phyloP scores from a whole-genome alignment of 306 rosid species.

The Acacia melanoxylon region DNA sequence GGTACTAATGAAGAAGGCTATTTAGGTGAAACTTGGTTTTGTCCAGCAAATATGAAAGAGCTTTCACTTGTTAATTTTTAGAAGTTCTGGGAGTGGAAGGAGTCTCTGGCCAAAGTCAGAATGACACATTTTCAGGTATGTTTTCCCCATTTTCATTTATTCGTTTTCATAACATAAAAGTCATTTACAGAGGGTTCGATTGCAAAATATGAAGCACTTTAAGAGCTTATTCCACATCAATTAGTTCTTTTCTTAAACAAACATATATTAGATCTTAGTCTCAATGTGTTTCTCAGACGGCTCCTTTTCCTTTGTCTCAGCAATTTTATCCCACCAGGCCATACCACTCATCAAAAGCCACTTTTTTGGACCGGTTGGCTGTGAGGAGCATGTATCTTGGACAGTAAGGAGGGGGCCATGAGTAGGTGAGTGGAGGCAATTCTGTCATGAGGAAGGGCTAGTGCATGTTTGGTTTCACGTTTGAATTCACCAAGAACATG shows the following conservation, averaged over 20 bases:
- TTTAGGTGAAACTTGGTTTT: neutral
- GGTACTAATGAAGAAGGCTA: neutral
- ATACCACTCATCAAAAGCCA: neutral
- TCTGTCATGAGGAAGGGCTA: neutral
- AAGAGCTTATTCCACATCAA: neutral
- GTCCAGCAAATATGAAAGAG: neutral
- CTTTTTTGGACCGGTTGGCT: neutral
- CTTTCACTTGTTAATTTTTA: neutral
- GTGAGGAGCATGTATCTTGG: neutral
- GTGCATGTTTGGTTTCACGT: neutral
- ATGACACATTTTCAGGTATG: neutral
- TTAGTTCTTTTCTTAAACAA: neutral
- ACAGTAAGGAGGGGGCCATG: neutral
- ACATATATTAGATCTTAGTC: neutral
- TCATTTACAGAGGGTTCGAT: neutral
- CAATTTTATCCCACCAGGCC: neutral
- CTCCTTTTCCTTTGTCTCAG: neutral
- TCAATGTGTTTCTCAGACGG: neutral
- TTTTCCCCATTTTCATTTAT: too few species aligned
- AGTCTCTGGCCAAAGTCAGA: neutral
- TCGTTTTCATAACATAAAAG: neutral
- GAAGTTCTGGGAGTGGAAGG: neutral
- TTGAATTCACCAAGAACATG: neutral
- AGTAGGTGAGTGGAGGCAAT: neutral
- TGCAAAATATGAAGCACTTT: neutral